Evolutionary conservation across 176 grass and related monocot species (phyloP), one percentile per base, ranked within the genome.

Genomic region (Lolium perenne): DNA sequence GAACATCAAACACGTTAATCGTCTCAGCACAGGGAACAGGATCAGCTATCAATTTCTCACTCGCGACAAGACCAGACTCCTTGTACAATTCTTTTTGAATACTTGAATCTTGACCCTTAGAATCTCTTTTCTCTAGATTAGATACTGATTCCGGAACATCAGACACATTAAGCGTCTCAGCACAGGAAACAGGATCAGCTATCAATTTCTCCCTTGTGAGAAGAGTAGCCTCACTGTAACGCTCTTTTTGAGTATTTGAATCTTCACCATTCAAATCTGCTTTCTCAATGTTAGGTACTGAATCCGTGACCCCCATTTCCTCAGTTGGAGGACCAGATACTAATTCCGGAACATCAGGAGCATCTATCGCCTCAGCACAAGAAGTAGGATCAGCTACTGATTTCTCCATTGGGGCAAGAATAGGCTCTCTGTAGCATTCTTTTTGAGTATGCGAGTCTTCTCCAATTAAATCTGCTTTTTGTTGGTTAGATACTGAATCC

Each of bases 281-380:
- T 54, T 35, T 76, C 73, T 55, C 49, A 17, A 35, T 8, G 16
- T 76, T 35, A 55, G 66, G 16, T 10, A 69, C 66, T 69, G 66
- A 20, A 10, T 55, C 15, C 8, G 9, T 26, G 23, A 14, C 23
- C 15, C 47, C 3, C 5, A 75, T 16, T 29, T 53, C 6, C 47
- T 14, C 72, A 53, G 47, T 50, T 51, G 22, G 72, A 75, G 53
- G 15, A 35, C 53, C 25, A 54, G 3, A 76, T 76, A 29, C 73
- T 54, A 54, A 86, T 69, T 89, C 68, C 84, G 86, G 47, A 45
- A 80, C 80, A 63, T 80, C 80, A 63, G 91, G 76, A 69, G 61
- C 80, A 21, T 82, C 29, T 48, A 83, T 25, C 3, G 66, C 47
- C 35, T 84, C 79, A 78, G 71, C 73, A 82, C 53, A 80, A 85